A percentile compares a stretch with the other conserved stretches of the same genome.
Conservation (phyloP, 768 basidiomycete species). For the Trichaptum fuscoviolaceum region DNA sequence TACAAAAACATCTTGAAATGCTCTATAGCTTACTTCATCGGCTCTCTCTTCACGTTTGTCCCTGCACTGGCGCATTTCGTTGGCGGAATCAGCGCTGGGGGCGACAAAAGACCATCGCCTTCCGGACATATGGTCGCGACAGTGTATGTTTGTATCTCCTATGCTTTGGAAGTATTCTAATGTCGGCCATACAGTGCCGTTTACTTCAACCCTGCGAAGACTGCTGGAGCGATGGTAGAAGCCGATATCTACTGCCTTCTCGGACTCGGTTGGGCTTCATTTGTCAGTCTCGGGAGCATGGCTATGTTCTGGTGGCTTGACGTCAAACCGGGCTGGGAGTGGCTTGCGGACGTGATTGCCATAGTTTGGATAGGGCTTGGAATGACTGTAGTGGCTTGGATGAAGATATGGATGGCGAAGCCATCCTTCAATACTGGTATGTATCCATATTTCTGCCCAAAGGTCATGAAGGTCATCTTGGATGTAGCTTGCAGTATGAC, state of each 20-base stretch:
- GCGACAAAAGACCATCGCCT: conserved; percentile 51
- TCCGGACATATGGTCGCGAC: conserved; percentile 92
- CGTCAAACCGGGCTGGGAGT: conserved; percentile 59
- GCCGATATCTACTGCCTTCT: conserved; percentile 77
- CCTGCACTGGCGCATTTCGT: conserved; percentile 67
- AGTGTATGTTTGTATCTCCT: conserved; percentile 48
- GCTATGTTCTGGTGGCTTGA: conserved; percentile 78
- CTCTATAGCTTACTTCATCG: conserved; percentile 83
- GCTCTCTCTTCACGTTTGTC: conserved; percentile 88
- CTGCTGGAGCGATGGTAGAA: conserved; percentile 88
- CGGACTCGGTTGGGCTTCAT: conserved; percentile 62
- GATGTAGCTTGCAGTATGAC: conserved; percentile 76
- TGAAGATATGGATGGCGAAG: conserved; percentile 87
- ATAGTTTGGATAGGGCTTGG: conserved; percentile 81
- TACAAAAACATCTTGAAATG: conserved; percentile 85
- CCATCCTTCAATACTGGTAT: conserved; percentile 86
- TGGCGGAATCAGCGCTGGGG: conserved; percentile 50
- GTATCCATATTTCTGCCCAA: conserved; percentile 9
- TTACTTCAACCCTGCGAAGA: conserved; percentile 93
- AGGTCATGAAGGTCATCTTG: conserved; percentile 3
- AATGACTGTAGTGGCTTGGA: conserved; percentile 81
- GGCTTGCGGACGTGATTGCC: conserved; percentile 67
- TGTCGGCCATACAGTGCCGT: conserved; percentile 45
- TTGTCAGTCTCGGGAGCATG: conserved; percentile 74
- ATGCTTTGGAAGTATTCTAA: conserved; percentile 1